phyloP scores from a whole-genome alignment of 441 rosid genomes.

The Geranium incanum region DNA sequence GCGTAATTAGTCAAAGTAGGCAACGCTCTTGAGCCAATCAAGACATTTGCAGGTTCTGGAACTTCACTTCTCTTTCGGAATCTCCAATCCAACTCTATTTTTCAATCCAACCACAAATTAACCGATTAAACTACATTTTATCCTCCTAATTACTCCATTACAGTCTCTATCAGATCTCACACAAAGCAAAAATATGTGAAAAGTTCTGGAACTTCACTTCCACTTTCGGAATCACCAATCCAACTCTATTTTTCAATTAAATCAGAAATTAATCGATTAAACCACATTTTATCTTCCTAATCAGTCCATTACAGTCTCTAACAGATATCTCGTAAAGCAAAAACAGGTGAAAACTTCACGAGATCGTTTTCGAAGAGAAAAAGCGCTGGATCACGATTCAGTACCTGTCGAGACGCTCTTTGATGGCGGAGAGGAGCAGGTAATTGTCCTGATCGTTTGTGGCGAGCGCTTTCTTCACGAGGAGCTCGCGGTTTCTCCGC shows the following conservation, averaged over 20 bases:
- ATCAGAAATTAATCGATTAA: neutral
- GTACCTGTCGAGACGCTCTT: constrained; percentile 73
- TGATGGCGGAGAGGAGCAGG: constrained; percentile 56
- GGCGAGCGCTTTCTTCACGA: constrained; percentile 71
- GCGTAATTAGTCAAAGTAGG: constrained; percentile 67
- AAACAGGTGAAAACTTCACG: neutral
- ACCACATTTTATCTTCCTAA: neutral
- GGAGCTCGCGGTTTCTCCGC: constrained; percentile 48
- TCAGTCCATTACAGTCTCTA: neutral
- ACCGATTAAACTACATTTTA: neutral
- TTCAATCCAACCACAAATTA: neutral
- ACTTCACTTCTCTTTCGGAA: constrained; percentile 69
- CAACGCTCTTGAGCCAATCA: constrained; percentile 70
- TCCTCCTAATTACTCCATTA: neutral
- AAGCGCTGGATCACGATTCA: neutral
- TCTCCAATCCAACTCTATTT: constrained; percentile 61
- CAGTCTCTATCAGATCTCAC: neutral
- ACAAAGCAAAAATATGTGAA: neutral
- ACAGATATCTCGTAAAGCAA: neutral
- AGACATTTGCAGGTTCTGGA: constrained; percentile 54
- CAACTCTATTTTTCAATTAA: constrained; percentile 38
- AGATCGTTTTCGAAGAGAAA: neutral
- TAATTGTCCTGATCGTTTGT: constrained; percentile 77
- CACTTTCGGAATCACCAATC: constrained; percentile 59
- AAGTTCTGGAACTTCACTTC: constrained; percentile 62